Conservation (phyloP, 2,329 filamentous ascomycete genomes). For the Colletotrichum sp. region DNA sequence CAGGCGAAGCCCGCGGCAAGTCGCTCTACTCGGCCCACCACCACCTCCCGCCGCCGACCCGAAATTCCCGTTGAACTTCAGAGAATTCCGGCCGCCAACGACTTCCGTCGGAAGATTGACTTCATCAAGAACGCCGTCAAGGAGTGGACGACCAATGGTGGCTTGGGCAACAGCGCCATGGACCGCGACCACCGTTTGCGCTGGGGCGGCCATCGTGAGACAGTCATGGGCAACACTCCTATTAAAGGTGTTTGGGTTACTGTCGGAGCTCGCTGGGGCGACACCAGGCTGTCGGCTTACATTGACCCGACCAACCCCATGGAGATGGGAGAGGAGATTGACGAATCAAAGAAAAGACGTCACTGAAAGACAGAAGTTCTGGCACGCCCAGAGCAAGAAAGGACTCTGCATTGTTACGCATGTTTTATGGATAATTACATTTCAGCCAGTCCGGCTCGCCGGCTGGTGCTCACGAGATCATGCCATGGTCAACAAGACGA, state of each 20-base stretch:
- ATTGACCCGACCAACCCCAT: constrained; percentile 59
- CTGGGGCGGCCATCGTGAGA: constrained; percentile 65
- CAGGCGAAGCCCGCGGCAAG: constrained; percentile 47
- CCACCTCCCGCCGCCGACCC: constrained; percentile 57
- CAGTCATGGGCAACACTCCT: constrained; percentile 51
- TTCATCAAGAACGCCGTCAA: constrained; percentile 72
- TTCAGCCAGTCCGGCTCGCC: background rate
- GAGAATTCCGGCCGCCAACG: constrained; percentile 72
- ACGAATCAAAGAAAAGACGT: constrained; percentile 40
- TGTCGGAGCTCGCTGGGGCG: constrained; percentile 66
- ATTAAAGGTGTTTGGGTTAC: constrained; percentile 73
- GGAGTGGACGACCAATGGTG: constrained; percentile 74
- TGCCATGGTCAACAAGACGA: constrained; percentile 7
- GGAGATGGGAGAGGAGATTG: constrained; percentile 59
- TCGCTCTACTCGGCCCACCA: constrained; percentile 47
- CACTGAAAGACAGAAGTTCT: constrained; percentile 16
- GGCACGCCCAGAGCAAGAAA: background rate
- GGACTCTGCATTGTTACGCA: constrained; percentile 1
- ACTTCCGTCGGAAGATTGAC: constrained; percentile 74
- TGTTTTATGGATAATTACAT: constrained; percentile 15
- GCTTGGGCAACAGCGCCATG: constrained; percentile 71
- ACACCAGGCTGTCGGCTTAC: constrained; percentile 57
- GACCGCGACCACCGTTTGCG: constrained; percentile 55
- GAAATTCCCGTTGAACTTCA: constrained; percentile 66
- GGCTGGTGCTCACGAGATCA: constrained; percentile 17